A percentile compares a stretch with the other conserved stretches of the same genome.
Conservation (phyloP, 768 basidiomycete genomes). For the Lactarius hengduanensis region DNA sequence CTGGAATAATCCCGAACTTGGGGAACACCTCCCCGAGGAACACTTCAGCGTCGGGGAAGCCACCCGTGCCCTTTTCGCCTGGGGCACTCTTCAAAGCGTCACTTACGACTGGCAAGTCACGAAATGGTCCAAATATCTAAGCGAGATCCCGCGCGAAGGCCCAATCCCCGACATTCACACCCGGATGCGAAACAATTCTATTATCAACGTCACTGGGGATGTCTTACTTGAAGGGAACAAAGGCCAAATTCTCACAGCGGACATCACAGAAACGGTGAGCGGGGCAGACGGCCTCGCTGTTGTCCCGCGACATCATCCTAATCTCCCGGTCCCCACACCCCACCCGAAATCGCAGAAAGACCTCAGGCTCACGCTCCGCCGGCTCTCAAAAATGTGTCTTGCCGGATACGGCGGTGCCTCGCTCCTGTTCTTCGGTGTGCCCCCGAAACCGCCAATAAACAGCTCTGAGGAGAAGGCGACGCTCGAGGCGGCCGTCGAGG, state of each 20-base stretch:
- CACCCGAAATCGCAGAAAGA: constrained; percentile 41
- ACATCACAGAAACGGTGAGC: constrained; percentile 61
- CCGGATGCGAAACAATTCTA: constrained; percentile 40
- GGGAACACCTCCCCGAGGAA: constrained; percentile 54
- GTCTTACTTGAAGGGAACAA: constrained; percentile 62
- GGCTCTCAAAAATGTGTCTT: constrained; percentile 78
- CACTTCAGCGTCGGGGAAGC: constrained; percentile 65
- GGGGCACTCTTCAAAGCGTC: constrained; percentile 78
- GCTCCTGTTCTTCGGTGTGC: constrained; percentile 76
- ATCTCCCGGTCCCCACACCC: constrained; percentile 28
- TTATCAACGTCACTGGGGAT: constrained; percentile 71
- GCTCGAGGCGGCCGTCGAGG: constrained; percentile 64
- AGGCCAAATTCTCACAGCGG: constrained; percentile 76
- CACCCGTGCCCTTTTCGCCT: constrained; percentile 68
- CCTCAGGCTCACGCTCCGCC: constrained; percentile 66
- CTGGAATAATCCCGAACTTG: constrained; percentile 57
- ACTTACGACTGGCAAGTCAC: constrained; percentile 80
- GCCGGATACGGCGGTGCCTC: constrained; percentile 84
- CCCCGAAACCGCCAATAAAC: constrained; percentile 31
- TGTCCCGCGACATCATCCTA: constrained; percentile 29
- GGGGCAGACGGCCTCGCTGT: constrained; percentile 35
- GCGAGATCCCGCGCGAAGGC: constrained; percentile 63
- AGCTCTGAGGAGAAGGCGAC: constrained; percentile 56
- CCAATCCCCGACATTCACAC: constrained; percentile 31
- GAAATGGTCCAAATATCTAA: constrained; percentile 62